These are phyloP conservation scores for Ogataea nonfermentans DNA, from an alignment of 805 yeast genomes.

Conservation along the genomic window DNA sequence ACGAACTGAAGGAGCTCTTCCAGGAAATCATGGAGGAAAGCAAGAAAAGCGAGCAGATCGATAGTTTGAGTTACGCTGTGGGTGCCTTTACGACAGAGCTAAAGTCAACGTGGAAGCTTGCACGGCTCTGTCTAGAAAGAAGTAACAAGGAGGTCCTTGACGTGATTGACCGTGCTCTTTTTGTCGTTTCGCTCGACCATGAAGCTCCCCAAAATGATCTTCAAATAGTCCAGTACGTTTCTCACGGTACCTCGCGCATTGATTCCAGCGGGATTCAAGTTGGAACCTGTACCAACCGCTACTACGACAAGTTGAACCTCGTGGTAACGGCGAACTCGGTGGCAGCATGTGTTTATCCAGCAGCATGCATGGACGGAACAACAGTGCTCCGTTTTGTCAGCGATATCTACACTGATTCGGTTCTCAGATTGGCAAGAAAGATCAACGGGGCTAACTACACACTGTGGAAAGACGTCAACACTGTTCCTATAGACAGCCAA, in stretches of 20 bases:
- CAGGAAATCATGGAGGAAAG: constrained; percentile 44
- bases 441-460: constrained; percentile 58
- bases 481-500: constrained; percentile 33
- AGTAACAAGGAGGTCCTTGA: constrained; percentile 39
- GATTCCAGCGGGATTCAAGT: constrained; percentile 47
- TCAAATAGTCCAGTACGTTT: constrained; percentile 47
- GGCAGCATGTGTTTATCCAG: constrained; percentile 60
- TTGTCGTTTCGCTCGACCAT: constrained; percentile 50
- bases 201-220: constrained; percentile 45
- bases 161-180: constrained; percentile 48
- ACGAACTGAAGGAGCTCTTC: constrained; percentile 46
- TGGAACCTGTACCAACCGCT: constrained; percentile 58
- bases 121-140: constrained; percentile 40
- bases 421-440: constrained; percentile 53
- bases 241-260: constrained; percentile 50
- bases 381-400: constrained; percentile 55
- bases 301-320: constrained; percentile 58
- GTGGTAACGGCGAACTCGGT: constrained; percentile 54
- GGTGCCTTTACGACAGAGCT: constrained; percentile 57
- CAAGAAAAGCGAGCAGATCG: constrained; percentile 34
- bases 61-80: constrained; percentile 44
- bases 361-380: constrained; percentile 56
- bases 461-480: constrained; percentile 45
- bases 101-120: constrained; percentile 47
- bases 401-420: constrained; percentile 58